phyloP scores from a whole-genome alignment of 2,329 filamentous ascomycete species.

The Arthrobotrys pseudoclavata region DNA sequence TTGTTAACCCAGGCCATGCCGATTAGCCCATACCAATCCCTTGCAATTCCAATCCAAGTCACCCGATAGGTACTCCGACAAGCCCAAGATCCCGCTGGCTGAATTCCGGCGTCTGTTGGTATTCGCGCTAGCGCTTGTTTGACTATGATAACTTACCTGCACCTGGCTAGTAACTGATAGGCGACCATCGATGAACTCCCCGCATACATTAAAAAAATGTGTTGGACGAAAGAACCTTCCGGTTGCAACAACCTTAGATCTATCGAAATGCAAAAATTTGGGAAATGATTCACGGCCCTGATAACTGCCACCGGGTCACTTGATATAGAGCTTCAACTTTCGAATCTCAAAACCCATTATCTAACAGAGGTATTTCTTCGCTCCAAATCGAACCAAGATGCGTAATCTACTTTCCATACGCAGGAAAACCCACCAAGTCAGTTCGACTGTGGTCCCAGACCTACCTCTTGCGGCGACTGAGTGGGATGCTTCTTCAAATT shows the following conservation, averaged over 20 bases:
- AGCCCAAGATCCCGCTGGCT: neutral
- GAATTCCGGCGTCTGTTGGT: neutral
- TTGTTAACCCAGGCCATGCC: neutral
- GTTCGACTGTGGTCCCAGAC: constrained; percentile 66
- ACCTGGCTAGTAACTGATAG: neutral
- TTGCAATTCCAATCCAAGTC: neutral
- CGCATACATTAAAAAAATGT: constrained; percentile 8
- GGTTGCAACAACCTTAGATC: constrained; percentile 15
- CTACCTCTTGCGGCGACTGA: constrained; percentile 80
- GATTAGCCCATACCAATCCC: neutral
- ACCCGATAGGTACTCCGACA: neutral
- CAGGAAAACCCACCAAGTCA: constrained; percentile 56
- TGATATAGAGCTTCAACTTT: neutral
- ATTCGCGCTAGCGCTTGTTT: constrained; percentile 7
- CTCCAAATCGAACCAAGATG: constrained; percentile 59
- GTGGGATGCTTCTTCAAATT: constrained; percentile 85
- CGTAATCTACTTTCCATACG: constrained; percentile 62
- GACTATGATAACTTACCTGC: neutral
- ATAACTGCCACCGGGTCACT: neutral
- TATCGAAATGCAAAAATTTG: constrained; percentile 7
- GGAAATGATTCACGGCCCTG: constrained; percentile 10
- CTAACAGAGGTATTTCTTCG: neutral
- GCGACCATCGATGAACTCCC: constrained; percentile 14
- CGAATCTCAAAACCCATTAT: neutral
- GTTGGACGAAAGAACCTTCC: constrained; percentile 22